Base-by-base conservation (phyloP, 148 eudicot genomes). In the Mesembryanthemum crystallinum region DNA sequence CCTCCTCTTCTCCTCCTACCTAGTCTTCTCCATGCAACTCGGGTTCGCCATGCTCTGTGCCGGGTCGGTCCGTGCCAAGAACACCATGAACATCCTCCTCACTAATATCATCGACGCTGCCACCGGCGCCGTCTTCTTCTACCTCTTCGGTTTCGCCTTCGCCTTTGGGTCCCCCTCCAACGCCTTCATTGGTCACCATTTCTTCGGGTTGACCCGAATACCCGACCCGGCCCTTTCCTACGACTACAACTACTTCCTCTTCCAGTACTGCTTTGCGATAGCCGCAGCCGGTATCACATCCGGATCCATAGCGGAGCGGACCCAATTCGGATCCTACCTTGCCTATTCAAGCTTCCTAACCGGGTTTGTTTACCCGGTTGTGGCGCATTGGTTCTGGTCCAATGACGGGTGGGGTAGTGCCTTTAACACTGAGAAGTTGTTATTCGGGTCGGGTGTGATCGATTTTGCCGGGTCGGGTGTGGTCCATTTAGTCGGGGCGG, bases 381-480 rank as follows among this genome's bases (percentile, higher is more conserved):
- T 78, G 8, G 76, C 57, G 8, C 80, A 78, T 32, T 78, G 80
- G 80, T 78, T 78, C 12, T 78, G 76, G 80, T 78, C 80, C 17
- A 78, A 37, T 35, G 80, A 78, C 0, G 76, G 80, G 9, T 78
- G 80, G 76, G 80, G 64, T 8, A 78, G 80, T 27, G 43, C 80
- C 0, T 78, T 71, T 14, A 63, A 24, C 2, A 1, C 64, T 3
- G 39, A 6, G 2, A 47, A 60, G 3, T 69, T 81, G 3, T 62
- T 86, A 17, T 86, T 86, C 25, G 81, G 86, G 21, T 73, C 85
- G 28, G 85, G 85, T 7, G 89, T 84, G 25, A 80, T 85, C 13
- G 86, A 85, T 32, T 85, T 85, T 64, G 86, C 86, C 0, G 86
- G 88, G 43, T 85, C 86, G 3, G 88, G 86, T 11, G 87, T 85